phyloP scores from a whole-genome alignment of 768 basidiomycete genomes.

The Amanita brunnescens region DNA sequence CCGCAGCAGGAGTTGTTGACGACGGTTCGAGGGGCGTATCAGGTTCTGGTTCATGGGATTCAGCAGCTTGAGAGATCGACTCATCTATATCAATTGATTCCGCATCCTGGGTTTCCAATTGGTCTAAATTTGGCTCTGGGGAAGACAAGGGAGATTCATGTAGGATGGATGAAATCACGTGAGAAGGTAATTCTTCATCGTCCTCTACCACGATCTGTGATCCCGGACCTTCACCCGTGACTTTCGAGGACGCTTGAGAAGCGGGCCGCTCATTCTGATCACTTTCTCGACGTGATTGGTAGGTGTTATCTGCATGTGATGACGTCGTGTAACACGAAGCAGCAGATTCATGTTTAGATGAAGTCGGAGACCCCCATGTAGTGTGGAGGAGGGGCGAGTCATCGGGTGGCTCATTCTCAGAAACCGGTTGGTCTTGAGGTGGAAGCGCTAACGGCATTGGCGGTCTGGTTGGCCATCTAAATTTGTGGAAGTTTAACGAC shows the following conservation, averaged over 20 bases:
- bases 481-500: constrained; percentile 1
- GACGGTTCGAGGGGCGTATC: not conserved
- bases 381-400: constrained; percentile 32
- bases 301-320: not conserved
- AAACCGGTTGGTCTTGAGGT: constrained; percentile 11
- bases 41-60: not conserved
- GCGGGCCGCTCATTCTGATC: constrained; percentile 11
- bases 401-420: too few relatives aligned
- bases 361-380: constrained; percentile 27
- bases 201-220: constrained; percentile 37
- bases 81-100: constrained; percentile 18
- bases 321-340: constrained; percentile 4
- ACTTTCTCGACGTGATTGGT: constrained; percentile 9
- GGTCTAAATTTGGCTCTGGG: constrained; percentile 16
- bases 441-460: constrained; percentile 4
- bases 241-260: constrained; percentile 12
- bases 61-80: constrained; percentile 14
- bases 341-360: constrained; percentile 17
- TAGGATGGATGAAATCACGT: constrained; percentile 11
- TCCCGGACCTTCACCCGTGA: constrained; percentile 14
- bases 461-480: not conserved
- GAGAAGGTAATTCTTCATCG: constrained; percentile 30
- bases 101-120: constrained; percentile 10
- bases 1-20: not conserved
- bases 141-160: constrained; percentile 14